Conservation (phyloP, 1,284 basidiomycete species). For the Cutaneotrichosporon sp. region DNA sequence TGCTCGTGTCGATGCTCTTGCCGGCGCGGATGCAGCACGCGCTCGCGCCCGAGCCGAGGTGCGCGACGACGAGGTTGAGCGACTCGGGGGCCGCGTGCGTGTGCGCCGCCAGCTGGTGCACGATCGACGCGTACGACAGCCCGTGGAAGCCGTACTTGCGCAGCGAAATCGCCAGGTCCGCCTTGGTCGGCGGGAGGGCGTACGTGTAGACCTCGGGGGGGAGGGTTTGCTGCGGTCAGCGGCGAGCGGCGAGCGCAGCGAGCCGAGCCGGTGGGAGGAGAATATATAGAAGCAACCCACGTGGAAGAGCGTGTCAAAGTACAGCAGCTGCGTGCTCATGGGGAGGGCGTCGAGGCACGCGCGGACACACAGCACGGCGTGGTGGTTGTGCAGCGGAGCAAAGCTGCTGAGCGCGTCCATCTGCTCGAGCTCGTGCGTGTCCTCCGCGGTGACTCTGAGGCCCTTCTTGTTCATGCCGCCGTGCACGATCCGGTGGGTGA, state of each 20-base stretch:
- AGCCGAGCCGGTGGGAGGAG: too few relatives aligned
- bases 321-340: slow-evolving; percentile 54
- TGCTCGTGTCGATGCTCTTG: slow-evolving; percentile 68
- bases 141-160: slow-evolving; percentile 90
- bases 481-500: slow-evolving; percentile 63
- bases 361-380: slow-evolving; percentile 56
- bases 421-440: slow-evolving; percentile 62
- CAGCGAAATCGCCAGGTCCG: slow-evolving; percentile 62
- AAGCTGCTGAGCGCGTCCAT: slow-evolving; percentile 76
- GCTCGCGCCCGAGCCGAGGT: slow-evolving; percentile 84
- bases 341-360: slow-evolving; percentile 66
- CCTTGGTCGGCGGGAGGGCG: slow-evolving; percentile 65
- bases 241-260: too few relatives aligned
- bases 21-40: slow-evolving; percentile 65
- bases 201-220: slow-evolving; percentile 73
- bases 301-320: slow-evolving; percentile 85
- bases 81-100: slow-evolving; percentile 59
- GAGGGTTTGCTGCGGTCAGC: slow-evolving; percentile 58
- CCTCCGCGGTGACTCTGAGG: slow-evolving; percentile 62
- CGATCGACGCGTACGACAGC: slow-evolving; percentile 52
- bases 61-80: slow-evolving; percentile 72
- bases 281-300: too few relatives aligned
- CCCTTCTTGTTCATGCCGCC: slow-evolving; percentile 73
- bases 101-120: slow-evolving; percentile 55
- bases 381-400: slow-evolving; percentile 69